phyloP scores from a whole-genome alignment of 2,329 filamentous ascomycete species.

The Mycosphaerella sp. region DNA sequence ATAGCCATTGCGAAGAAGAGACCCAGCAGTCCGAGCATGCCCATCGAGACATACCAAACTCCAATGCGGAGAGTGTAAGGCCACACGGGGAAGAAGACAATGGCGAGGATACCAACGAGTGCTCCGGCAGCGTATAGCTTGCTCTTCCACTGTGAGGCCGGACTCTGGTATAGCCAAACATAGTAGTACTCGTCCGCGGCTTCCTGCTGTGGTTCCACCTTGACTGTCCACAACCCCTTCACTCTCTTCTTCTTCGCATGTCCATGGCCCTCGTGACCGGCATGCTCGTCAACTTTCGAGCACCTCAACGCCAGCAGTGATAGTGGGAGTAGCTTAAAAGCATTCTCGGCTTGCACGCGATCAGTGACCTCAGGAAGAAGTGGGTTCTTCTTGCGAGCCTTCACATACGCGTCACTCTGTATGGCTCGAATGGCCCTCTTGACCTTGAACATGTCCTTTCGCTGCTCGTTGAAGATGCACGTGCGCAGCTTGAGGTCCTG shows the following conservation, averaged over 20 bases:
- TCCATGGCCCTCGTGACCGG: constrained; percentile 70
- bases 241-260: constrained; percentile 72
- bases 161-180: constrained; percentile 88
- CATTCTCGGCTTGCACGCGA: constrained; percentile 81
- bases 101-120: constrained; percentile 72
- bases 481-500: constrained; percentile 86
- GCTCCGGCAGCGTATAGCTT: constrained; percentile 85
- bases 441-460: constrained; percentile 98
- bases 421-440: constrained; percentile 92
- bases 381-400: constrained; percentile 82
- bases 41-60: constrained; percentile 97
- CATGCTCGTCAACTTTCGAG: constrained; percentile 69
- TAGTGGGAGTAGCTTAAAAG: constrained; percentile 89
- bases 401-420: constrained; percentile 80
- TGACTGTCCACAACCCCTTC: constrained; percentile 94
- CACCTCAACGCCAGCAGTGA: constrained; percentile 91
- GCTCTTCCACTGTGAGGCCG: constrained; percentile 72
- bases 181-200: constrained; percentile 84
- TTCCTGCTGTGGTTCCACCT: constrained; percentile 94
- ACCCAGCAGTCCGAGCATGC: constrained; percentile 78
- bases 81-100: constrained; percentile 96
- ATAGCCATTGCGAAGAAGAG: constrained; percentile 98
- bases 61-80: constrained; percentile 83
- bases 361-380: constrained; percentile 83
- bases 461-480: constrained; percentile 88